These are phyloP conservation scores for Paramecium bursaria DNA, from an alignment of 73 alveolate genomes.

Conservation along the genomic window DNA sequence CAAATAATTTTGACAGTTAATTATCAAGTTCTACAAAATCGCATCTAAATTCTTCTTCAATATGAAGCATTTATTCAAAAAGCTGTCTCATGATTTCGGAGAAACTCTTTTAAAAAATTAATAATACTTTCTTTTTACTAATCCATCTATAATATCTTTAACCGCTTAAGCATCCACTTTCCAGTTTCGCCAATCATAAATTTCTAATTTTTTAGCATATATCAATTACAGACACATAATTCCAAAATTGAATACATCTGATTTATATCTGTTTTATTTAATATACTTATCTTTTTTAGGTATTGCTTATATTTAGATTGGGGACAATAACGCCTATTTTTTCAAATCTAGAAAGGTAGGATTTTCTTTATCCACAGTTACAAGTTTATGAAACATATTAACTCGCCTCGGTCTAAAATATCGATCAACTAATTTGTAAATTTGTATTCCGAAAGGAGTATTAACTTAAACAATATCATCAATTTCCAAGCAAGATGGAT, in stretches of 20 bases:
- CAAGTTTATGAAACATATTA: neutral
- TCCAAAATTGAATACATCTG: conserved; percentile 52
- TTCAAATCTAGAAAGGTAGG: neutral
- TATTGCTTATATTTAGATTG: conserved; percentile 13
- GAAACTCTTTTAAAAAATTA: neutral
- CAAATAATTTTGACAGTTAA: neutral
- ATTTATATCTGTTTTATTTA: conserved; percentile 51
- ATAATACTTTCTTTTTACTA: too few species aligned
- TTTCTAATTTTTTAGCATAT: conserved; percentile 37
- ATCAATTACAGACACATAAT: conserved; percentile 1
- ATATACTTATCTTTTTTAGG: conserved; percentile 54
- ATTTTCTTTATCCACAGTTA: conserved; percentile 15
- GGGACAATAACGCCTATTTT: conserved; percentile 32
- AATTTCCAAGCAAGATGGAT: conserved; percentile 42
- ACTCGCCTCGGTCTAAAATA: conserved; percentile 11
- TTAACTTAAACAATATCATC: conserved; percentile 35
- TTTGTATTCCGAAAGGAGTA: conserved; percentile 12
- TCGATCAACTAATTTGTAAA: conserved; percentile 45
- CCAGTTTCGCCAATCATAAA: conserved; percentile 59
- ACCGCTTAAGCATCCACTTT: conserved; percentile 18
- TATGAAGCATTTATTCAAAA: conserved; percentile 20
- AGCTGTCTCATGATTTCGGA: neutral
- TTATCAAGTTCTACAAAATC: conserved; percentile 39
- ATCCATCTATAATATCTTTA: neutral
- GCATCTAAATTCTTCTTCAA: conserved; percentile 31